Evolutionary conservation across 306 rosid species (phyloP), one percentile per base, ranked within the genome.

Genomic region (Inga leiocalycina): DNA sequence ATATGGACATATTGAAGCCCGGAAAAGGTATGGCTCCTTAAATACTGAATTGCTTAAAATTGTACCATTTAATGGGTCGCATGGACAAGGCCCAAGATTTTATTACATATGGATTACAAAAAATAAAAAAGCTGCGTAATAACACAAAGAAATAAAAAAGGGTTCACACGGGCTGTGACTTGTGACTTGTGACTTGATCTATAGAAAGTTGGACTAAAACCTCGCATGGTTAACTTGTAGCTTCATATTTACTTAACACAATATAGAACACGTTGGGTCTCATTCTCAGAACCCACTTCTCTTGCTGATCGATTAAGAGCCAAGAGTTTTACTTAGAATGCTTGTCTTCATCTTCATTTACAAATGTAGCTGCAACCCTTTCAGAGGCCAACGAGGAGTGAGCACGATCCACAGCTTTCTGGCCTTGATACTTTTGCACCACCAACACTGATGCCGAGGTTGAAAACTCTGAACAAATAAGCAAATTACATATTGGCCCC

Each of bases 371-470:
- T 10, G 39, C 85, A 0, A 72, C 69, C 24, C 54, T 86, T 0
- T 77, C 49, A 1, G 86, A 79, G 66, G 34, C 66, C 0, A 59
- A n/a, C 32, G 66, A 59, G 6, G 84, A 62, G 9, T 80, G 34
- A 4, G 57, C 73, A 1, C 76, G 37, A 68, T 56, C 57, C 2
- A 56, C n/a, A 12, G 8, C 14, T 39, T 9, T 71, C 17, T 74
- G 80, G 12, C 69, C 84, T 2, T 80, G 86, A 68, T 84, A 81
- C 19, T 92, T 89, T 39, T 92, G 93, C 27, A 92, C 87, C 15
- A 92, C 90, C 87, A 92, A 85, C 16, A 92, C 87, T 14, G 94
- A 91, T 0, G 94, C 94, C 1, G 85, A 2, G 1, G 87, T 81
- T 8, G 88, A 52, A 78, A 88, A 78, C 37, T 87, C 92, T 0